phyloP scores from a whole-genome alignment of 2,329 filamentous ascomycete genomes.

The Fusarium armeniacum region DNA sequence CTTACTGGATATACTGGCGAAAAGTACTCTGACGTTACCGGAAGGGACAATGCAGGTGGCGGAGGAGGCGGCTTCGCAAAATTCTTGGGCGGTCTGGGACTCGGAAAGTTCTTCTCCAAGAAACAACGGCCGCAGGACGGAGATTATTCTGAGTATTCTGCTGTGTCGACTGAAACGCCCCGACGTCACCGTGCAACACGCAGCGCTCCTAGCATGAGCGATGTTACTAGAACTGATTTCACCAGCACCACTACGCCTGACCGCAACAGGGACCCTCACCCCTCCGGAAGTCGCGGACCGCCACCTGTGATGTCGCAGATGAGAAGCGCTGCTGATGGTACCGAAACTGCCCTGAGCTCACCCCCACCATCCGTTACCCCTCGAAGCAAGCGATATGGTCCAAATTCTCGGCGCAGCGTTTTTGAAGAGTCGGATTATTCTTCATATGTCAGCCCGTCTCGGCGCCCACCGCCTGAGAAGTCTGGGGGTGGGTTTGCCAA shows the following conservation, averaged over 20 bases:
- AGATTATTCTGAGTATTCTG: slow-evolving; percentile 74
- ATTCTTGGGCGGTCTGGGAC: slow-evolving; percentile 70
- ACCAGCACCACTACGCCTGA: slow-evolving; percentile 52
- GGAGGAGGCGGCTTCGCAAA: slow-evolving; percentile 70
- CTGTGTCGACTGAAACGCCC: slow-evolving; percentile 73
- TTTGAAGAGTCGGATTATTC: slow-evolving; percentile 70
- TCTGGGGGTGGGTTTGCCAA: slow-evolving; percentile 67
- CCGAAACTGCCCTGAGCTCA: slow-evolving; percentile 55
- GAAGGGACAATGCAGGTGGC: slow-evolving; percentile 48
- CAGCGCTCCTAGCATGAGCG: slow-evolving; percentile 60
- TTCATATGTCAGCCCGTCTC: slow-evolving; percentile 74
- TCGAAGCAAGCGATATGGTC: slow-evolving; percentile 62
- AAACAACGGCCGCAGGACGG: slow-evolving; percentile 67
- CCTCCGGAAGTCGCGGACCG: slow-evolving; percentile 59
- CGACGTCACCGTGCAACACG: slow-evolving; percentile 61
- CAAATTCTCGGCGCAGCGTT: slow-evolving; percentile 59
- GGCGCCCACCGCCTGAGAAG: slow-evolving; percentile 62
- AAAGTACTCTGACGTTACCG: slow-evolving; percentile 69
- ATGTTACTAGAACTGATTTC: slow-evolving; percentile 53
- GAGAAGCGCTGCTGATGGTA: slow-evolving; percentile 62
- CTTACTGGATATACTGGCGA: slow-evolving; percentile 64
- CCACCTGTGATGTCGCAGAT: slow-evolving; percentile 59
- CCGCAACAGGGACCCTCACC: slow-evolving; percentile 49
- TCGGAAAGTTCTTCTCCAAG: slow-evolving; percentile 70
- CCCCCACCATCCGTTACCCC: slow-evolving; percentile 62